These are phyloP conservation scores for Aechmea fasciata DNA, from an alignment of 176 grass and related monocot species.

Conservation along the genomic window DNA sequence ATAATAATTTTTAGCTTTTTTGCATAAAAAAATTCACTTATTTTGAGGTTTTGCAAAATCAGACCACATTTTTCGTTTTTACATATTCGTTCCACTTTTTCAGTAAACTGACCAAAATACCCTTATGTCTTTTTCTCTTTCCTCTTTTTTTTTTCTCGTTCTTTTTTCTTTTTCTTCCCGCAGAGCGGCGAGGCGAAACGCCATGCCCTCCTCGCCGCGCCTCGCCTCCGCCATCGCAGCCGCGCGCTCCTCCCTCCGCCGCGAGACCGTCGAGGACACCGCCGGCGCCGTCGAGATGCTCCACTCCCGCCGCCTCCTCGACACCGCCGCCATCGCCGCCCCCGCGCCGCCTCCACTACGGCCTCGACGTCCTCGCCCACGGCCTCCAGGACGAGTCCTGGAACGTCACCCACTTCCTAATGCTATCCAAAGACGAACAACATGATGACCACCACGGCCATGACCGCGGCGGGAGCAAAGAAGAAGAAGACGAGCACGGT, in stretches of 20 bases:
- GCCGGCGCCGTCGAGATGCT: slow-evolving; percentile 94
- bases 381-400: slow-evolving; percentile 88
- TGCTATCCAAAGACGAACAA: slow-evolving; percentile 38
- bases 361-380: slow-evolving; percentile 69
- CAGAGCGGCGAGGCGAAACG: too few relatives aligned
- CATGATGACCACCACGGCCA: slow-evolving; percentile 6
- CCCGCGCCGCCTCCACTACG: slow-evolving; percentile 63
- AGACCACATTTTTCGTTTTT: too few relatives aligned
- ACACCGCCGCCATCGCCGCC: too few relatives aligned
- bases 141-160: too few relatives aligned
- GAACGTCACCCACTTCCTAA: slow-evolving; percentile 91
- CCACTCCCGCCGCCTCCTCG: slow-evolving; percentile 35
- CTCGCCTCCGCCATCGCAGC: slow-evolving; percentile 82
- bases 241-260: slow-evolving; percentile 64
- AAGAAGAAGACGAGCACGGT: slow-evolving; percentile 91
- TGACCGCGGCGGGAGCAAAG: not conserved
- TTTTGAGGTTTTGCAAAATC: too few relatives aligned
- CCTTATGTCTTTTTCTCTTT: too few relatives aligned
- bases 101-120: too few relatives aligned
- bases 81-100: too few relatives aligned
- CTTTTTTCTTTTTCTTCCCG: too few relatives aligned
- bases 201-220: too few relatives aligned
- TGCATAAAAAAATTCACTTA: too few relatives aligned
- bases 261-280: slow-evolving; percentile 86
- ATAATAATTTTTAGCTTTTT: too few relatives aligned